Evolutionary conservation across 2,329 filamentous ascomycete genomes (phyloP).

Genomic region (Talaromyces sp.): DNA sequence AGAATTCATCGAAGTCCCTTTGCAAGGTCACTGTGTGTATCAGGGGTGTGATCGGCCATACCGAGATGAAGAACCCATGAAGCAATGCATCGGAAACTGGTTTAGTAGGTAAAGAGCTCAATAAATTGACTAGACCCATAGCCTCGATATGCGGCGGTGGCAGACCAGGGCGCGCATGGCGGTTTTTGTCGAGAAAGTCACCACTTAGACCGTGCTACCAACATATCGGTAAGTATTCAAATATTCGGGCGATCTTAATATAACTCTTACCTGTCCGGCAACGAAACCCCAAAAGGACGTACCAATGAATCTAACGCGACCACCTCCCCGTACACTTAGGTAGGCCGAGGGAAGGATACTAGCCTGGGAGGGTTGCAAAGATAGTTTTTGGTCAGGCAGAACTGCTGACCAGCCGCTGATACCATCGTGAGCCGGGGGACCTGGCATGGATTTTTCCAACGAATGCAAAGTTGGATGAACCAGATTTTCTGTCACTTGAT

Average conservation of each 20-base stretch:
- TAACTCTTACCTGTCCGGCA: constrained; percentile 2
- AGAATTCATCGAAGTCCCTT: constrained; percentile 4
- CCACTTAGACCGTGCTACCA: constrained; percentile 4
- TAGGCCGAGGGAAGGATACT: not conserved
- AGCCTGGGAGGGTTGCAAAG: not conserved
- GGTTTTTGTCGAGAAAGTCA: constrained; percentile 5
- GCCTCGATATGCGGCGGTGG: constrained; percentile 2
- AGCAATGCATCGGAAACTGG: constrained; percentile 1
- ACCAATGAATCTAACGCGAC: not conserved
- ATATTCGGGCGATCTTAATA: not conserved
- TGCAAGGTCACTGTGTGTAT: not conserved
- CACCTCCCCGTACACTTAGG: constrained; percentile 4
- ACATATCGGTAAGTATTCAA: not conserved
- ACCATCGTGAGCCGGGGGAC: not conserved
- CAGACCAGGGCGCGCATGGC: not conserved
- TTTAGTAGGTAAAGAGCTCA: constrained; percentile 2
- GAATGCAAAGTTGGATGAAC: not conserved
- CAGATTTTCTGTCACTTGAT: not conserved
- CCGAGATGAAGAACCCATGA: not conserved
- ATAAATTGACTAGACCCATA: not conserved
- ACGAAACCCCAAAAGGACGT: constrained; percentile 3
- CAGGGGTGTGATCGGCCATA: constrained; percentile 1
- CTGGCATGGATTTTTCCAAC: not conserved
- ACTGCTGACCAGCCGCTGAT: not conserved
- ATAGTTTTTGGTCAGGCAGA: not conserved